Evolutionary conservation across 257 asterid species (phyloP).

Genomic region (Pogostemon cablin): DNA sequence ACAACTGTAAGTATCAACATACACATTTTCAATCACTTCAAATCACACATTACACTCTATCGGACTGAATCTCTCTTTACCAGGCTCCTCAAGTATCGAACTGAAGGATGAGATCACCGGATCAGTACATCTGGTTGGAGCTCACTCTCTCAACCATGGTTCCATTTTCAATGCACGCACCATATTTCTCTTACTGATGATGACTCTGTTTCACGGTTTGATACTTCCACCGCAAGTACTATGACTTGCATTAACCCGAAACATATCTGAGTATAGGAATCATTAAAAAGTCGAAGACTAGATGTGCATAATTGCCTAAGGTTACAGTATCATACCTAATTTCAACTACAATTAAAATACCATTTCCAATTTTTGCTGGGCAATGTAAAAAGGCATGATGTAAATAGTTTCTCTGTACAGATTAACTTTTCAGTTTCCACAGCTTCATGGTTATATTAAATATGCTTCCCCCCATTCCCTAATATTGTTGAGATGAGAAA

Average conservation of each 20-base stretch:
- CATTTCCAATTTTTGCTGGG: conserved; percentile 43
- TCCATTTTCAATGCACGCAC: conserved; percentile 34
- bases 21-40: neutral
- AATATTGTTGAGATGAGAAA: too few relatives aligned
- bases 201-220: conserved; percentile 51
- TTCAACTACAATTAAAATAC: conserved; percentile 27
- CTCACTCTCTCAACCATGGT: conserved; percentile 68
- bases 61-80: conserved; percentile 7
- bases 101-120: conserved; percentile 97
- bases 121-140: conserved; percentile 98
- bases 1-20: conserved; percentile 77
- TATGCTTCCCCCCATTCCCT: too few relatives aligned
- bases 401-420: conserved; percentile 44
- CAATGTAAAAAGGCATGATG: conserved; percentile 31
- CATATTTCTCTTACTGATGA: conserved; percentile 45
- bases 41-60: too few relatives aligned
- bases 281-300: conserved; percentile 27
- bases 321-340: conserved; percentile 35
- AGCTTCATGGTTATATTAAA: too few relatives aligned
- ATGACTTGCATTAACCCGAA: conserved; percentile 34
- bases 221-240: conserved; percentile 31
- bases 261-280: conserved; percentile 29
- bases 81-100: conserved; percentile 93
- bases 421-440: neutral
- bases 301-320: conserved; percentile 41